Percentiles rank a stretch among this genome's conserved stretches.
Evolutionary conservation across 495 filamentous ascomycete genomes (phyloP).

Genomic region (Neurospora sp.): DNA sequence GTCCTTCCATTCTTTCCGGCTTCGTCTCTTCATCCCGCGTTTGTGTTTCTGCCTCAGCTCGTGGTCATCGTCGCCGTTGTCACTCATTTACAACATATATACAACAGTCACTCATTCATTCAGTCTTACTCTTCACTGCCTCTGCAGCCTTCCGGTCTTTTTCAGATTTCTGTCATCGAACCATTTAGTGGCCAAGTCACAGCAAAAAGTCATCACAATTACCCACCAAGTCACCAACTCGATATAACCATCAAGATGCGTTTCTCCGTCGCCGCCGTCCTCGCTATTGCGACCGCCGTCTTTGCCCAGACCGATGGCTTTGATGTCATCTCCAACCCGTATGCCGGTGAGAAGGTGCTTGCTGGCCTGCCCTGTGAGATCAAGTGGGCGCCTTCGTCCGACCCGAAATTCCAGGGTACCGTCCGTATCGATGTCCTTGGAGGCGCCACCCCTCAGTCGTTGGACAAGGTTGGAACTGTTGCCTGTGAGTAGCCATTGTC

Average conservation of each 20-base stretch:
- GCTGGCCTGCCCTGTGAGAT: constrained; percentile 31
- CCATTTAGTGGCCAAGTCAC: neutral
- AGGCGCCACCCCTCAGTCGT: constrained; percentile 20
- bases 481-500: constrained; percentile 25
- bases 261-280: constrained; percentile 30
- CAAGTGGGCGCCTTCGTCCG: constrained; percentile 13
- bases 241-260: constrained; percentile 30
- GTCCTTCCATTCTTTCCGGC: constrained; percentile 7
- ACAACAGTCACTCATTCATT: constrained; percentile 8
- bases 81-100: constrained; percentile 6
- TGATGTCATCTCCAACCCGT: constrained; percentile 29
- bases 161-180: constrained; percentile 7
- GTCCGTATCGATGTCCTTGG: constrained; percentile 33
- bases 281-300: constrained; percentile 33
- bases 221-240: neutral
- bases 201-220: neutral
- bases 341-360: constrained; percentile 22
- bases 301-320: constrained; percentile 34
- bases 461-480: constrained; percentile 21
- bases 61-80: constrained; percentile 1
- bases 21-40: constrained; percentile 1
- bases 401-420: constrained; percentile 20
- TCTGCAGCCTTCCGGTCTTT: constrained; percentile 1
- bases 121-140: neutral
- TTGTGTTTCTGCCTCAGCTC: neutral